phyloP scores from a whole-genome alignment of 345 rosid genomes.

The Lagerstroemia speciosa region DNA sequence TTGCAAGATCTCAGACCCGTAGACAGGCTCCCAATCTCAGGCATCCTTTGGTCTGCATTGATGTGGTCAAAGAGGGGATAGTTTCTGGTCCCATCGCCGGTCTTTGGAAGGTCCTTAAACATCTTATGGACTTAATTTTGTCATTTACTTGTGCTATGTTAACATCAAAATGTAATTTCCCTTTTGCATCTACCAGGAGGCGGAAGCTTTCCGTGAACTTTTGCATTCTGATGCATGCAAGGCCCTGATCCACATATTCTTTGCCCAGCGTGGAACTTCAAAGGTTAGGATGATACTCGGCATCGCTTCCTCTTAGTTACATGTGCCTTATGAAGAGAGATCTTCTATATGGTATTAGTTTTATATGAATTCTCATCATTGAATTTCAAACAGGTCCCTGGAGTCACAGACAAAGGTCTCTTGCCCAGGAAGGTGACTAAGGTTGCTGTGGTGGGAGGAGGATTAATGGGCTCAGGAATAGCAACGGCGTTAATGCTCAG shows the following conservation, averaged over 20 bases:
- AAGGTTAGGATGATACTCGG: conserved; percentile 67
- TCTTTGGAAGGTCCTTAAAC: conserved; percentile 85
- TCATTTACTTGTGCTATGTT: too few relatives aligned
- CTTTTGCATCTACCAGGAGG: conserved; percentile 88
- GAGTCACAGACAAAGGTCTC: conserved; percentile 71
- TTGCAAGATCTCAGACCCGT: conserved; percentile 63
- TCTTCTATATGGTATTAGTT: too few relatives aligned
- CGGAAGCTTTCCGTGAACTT: conserved; percentile 52
- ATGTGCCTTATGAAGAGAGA: too few relatives aligned
- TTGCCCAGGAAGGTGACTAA: conserved; percentile 59
- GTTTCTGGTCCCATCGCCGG: conserved; percentile 80
- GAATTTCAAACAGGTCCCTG: conserved; percentile 54
- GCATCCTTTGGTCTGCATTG: conserved; percentile 86
- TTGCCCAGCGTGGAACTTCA: conserved; percentile 77
- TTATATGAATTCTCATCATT: too few relatives aligned
- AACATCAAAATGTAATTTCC: too few relatives aligned
- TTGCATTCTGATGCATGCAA: conserved; percentile 56
- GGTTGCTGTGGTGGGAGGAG: conserved; percentile 93
- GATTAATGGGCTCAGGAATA: conserved; percentile 98
- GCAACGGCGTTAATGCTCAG: conserved; percentile 81
- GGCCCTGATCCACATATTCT: conserved; percentile 83
- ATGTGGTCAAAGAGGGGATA: conserved; percentile 74
- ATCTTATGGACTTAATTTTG: too few relatives aligned
- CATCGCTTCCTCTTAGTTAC: too few relatives aligned
- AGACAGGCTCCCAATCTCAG: conserved; percentile 73